Evolutionary conservation across 2,329 filamentous ascomycete species (phyloP), one percentile per base, ranked within the genome.

Genomic region (Pseudophaeomoniella oleicola): DNA sequence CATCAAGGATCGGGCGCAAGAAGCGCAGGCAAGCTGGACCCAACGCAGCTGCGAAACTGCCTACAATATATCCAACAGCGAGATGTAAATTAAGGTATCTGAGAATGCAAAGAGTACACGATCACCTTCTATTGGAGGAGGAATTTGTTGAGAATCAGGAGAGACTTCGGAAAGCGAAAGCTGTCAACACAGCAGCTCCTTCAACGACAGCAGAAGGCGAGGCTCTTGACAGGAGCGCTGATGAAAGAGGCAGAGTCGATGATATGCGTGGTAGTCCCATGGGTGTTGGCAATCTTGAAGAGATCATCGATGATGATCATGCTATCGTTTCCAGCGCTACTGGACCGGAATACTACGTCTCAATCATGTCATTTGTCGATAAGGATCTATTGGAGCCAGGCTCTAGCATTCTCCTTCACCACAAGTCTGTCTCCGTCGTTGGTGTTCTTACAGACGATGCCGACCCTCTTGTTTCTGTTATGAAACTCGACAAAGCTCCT

Each of bases 111-210:
- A 80, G 90, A 54, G 86, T 96, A 51, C 92, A 98, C 67, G 90
- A 98, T 57, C 90, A 98, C 55, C 71, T 98, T 42, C 69, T 98
- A 43, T 75, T 98, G 18, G 90, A 98, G 59, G 90, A 98, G 58
- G 90, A 98, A 63, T 98, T 94, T 48, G 90, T 98, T 43, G 88
- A 96, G 69, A 98, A 98, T 60, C 90, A 98, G 63, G 90, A 98
- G 63, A 83, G 85, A 32, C 69, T 94, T 51, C 79, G 92, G 51
- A 94, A 94, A 62, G 81, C 86, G 44, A 94, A 94, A 71, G 73
- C 77, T 1, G 79, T 81, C 48, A 77, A 73, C 38, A 66, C 72
- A 40, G 71, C 67, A 16, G 75, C 74, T 35, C 66, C 59, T 27
- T 61, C 62, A 30, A 64, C 64, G 30, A 67, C 71, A 30, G 72